phyloP scores from a whole-genome alignment of 108 stramenopile species.

The Seminavis robusta region DNA sequence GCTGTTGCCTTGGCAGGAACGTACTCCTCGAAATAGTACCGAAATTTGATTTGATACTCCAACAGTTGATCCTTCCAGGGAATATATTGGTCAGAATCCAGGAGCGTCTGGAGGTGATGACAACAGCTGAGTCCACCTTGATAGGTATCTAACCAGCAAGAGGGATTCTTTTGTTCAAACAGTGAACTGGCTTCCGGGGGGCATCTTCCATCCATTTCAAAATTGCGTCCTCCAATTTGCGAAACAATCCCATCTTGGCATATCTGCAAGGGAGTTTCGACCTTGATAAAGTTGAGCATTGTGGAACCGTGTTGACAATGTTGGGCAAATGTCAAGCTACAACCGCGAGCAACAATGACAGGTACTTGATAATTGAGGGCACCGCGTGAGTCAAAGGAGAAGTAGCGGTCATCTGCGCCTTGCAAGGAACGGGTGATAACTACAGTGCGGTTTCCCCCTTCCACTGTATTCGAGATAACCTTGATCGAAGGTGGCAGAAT shows the following conservation, averaged over 20 bases:
- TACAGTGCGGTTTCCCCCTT: slow-evolving; percentile 9
- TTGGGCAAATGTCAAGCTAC: slow-evolving; percentile 23
- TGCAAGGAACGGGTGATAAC: slow-evolving; percentile 15
- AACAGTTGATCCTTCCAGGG: slow-evolving; percentile 32
- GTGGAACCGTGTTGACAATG: slow-evolving; percentile 33
- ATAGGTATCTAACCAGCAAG: slow-evolving; percentile 33
- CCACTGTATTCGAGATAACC: slow-evolving; percentile 10
- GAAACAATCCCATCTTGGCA: slow-evolving; percentile 26
- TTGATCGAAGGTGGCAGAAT: slow-evolving; percentile 10
- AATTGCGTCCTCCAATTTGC: slow-evolving; percentile 19
- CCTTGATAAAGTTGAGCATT: slow-evolving; percentile 10
- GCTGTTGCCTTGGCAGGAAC: neutral
- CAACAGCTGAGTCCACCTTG: slow-evolving; percentile 33
- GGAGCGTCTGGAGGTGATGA: slow-evolving; percentile 19
- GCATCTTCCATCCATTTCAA: slow-evolving; percentile 23
- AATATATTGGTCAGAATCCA: slow-evolving; percentile 32
- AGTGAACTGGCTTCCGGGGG: slow-evolving; percentile 16
- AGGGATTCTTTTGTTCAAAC: slow-evolving; percentile 25
- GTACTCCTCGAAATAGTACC: slow-evolving; percentile 40
- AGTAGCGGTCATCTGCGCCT: slow-evolving; percentile 18
- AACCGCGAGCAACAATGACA: slow-evolving; percentile 33
- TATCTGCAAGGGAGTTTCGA: slow-evolving; percentile 4
- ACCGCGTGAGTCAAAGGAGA: slow-evolving; percentile 18
- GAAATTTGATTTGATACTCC: slow-evolving; percentile 36
- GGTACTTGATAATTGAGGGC: neutral